Percentiles rank a stretch among this genome's conserved stretches.
phyloP scores from a whole-genome alignment of 352 stramenopile genomes.

The Globisporangium cystogenes region DNA sequence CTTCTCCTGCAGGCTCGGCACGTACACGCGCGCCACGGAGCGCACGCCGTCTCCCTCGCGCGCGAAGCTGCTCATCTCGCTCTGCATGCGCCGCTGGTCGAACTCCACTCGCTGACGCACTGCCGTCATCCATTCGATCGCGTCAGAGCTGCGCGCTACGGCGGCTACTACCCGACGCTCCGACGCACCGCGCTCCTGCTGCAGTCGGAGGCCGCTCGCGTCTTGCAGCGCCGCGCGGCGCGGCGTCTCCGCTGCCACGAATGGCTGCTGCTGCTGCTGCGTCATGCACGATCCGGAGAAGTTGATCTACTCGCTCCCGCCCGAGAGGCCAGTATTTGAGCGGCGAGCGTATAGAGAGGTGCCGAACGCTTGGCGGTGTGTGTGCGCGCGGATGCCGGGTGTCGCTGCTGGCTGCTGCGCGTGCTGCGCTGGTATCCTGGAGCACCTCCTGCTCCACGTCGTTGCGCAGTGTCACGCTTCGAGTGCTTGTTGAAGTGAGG shows the following conservation, averaged over 20 bases:
- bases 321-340: no score
- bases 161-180: not conserved
- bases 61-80: constrained; percentile 17
- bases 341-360: no score
- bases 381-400: no score
- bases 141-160: no score
- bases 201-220: not conserved
- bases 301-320: no score
- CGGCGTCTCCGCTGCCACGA: not conserved
- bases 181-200: not conserved
- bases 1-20: constrained; percentile 39
- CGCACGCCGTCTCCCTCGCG: constrained; percentile 13
- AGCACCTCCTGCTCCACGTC: no score
- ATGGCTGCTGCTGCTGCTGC: no score
- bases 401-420: no score
- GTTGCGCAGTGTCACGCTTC: no score
- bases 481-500: no score
- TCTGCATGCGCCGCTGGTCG: constrained; percentile 12
- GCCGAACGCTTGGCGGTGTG: no score
- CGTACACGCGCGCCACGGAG: constrained; percentile 36
- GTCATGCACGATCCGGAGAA: not conserved
- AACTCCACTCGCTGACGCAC: constrained; percentile 16
- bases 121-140: not conserved
- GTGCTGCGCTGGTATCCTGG: no score
- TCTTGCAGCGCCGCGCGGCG: not conserved